Evolutionary conservation across 148 eudicot species (phyloP).

Genomic region (Drosera capensis): DNA sequence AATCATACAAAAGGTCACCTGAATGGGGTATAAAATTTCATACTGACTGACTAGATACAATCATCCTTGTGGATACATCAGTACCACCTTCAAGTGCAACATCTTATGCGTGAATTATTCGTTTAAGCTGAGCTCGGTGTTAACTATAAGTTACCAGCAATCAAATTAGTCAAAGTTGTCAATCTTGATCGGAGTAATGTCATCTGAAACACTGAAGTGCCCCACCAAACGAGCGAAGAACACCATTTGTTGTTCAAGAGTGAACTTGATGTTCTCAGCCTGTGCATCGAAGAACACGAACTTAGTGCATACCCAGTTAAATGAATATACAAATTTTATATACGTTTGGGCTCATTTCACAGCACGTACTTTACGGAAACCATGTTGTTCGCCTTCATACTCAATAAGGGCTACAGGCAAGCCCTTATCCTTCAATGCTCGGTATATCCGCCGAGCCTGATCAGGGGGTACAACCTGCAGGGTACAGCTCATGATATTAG

Average conservation of each 20-base stretch:
- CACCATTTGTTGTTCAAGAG: slow-evolving; percentile 86
- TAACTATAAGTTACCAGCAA: too few species aligned
- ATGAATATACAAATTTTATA: neutral
- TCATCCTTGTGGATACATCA: too few species aligned
- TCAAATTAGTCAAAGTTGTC: slow-evolving; percentile 56
- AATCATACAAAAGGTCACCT: too few species aligned
- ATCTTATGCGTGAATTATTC: too few species aligned
- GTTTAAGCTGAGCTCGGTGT: too few species aligned
- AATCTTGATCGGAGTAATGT: slow-evolving; percentile 59
- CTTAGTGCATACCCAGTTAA: neutral
- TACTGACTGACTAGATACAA: too few species aligned
- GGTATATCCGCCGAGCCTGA: slow-evolving; percentile 76
- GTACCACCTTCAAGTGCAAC: too few species aligned
- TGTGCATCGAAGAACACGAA: slow-evolving; percentile 11
- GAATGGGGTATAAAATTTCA: too few species aligned
- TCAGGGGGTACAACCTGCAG: slow-evolving; percentile 73
- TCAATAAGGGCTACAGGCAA: slow-evolving; percentile 89
- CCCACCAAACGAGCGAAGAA: slow-evolving; percentile 87
- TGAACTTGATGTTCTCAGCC: slow-evolving; percentile 95
- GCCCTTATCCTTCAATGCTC: slow-evolving; percentile 74
- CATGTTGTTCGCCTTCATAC: slow-evolving; percentile 94
- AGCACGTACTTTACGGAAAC: slow-evolving; percentile 78
- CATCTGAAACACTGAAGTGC: slow-evolving; percentile 62
- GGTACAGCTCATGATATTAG: too few species aligned
- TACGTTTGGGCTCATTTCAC: neutral